Base-by-base conservation (phyloP, 768 basidiomycete genomes). In the Leccinum subtestaceum region DNA sequence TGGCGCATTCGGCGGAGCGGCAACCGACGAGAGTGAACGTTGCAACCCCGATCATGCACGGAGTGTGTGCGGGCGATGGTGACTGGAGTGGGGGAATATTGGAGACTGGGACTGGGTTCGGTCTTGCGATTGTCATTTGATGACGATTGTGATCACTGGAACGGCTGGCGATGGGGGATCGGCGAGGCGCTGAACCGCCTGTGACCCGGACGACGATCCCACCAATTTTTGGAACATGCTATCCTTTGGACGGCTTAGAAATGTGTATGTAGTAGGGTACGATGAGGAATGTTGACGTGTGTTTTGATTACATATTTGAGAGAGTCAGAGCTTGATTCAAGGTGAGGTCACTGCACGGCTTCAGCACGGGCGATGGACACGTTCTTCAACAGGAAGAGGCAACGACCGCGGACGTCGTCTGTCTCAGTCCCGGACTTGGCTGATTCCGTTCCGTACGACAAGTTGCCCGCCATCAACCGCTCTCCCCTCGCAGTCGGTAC, bases 361-460 rank as follows among this genome's bases (percentile, higher is more conserved):
- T 8, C 53, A 54, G 40, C 58, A 59, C 67, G 45, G 57, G 29
- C 36, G 54, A 91, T 91, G 89, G 86, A 86, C 58, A 80, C 76
- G 48, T 65, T 91, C 53, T 88, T 91, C 71, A 84, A 82, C 52
- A 80, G 87, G 67, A 87, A 80, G 77, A 87, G 80, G 68, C 74
- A 75, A 51, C 64, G 72, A 17, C 81, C 85, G 53, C 82, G 88
- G 53, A 84, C 85, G 65, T 78, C 85, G 51, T 89, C 88, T 9
- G 63, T 83, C 13, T 84, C 85, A 58, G 75, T 65, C 55, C 81
- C 82, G 63, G 87, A 89, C 67, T 77, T 91, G 56, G 77, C 77
- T 64, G 86, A 86, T 70, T 87, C 88, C 11, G 79, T 90, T 51
- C 89, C 89, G 21, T 91, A 91, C 69, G 87, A 90, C 76, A 83